These are phyloP conservation scores for Fraxinus quadrangulata DNA, from an alignment of 257 asterid species.

Conservation along the genomic window DNA sequence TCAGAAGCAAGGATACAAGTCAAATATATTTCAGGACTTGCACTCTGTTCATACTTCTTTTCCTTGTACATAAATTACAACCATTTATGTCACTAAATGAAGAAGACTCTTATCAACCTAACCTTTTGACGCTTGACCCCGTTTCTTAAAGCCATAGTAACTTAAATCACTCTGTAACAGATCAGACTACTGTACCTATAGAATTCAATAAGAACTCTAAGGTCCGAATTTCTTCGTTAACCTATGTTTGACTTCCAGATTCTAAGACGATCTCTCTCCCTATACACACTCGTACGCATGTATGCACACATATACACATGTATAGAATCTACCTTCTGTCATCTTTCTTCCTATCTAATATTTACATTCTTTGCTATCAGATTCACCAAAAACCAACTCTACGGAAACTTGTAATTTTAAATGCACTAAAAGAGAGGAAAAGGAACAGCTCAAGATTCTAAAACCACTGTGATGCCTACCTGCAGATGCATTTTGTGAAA, in stretches of 20 bases:
- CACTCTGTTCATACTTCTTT: not conserved
- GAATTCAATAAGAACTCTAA: not conserved
- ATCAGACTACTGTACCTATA: not conserved
- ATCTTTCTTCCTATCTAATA: not conserved
- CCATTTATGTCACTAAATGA: not conserved
- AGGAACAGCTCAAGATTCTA: slow-evolving; percentile 5
- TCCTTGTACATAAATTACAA: not conserved
- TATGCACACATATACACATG: not conserved
- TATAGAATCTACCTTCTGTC: not conserved
- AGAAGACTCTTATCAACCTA: not conserved
- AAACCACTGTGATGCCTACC: slow-evolving; percentile 41
- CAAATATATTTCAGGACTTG: not conserved
- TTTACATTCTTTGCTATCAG: not conserved
- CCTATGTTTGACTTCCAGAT: not conserved
- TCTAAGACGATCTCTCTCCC: not conserved
- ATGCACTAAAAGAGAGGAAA: not conserved
- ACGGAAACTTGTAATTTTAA: not conserved
- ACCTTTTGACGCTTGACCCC: not conserved
- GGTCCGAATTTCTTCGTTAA: not conserved
- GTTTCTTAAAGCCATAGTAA: not conserved
- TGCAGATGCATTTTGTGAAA: slow-evolving; percentile 60
- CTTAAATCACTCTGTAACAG: not conserved
- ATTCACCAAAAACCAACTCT: not conserved
- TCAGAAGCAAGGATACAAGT: not conserved
- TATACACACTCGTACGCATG: not conserved